These are phyloP conservation scores for Fusarium burgessii DNA, from an alignment of 2,329 filamentous ascomycete species.

Conservation along the genomic window DNA sequence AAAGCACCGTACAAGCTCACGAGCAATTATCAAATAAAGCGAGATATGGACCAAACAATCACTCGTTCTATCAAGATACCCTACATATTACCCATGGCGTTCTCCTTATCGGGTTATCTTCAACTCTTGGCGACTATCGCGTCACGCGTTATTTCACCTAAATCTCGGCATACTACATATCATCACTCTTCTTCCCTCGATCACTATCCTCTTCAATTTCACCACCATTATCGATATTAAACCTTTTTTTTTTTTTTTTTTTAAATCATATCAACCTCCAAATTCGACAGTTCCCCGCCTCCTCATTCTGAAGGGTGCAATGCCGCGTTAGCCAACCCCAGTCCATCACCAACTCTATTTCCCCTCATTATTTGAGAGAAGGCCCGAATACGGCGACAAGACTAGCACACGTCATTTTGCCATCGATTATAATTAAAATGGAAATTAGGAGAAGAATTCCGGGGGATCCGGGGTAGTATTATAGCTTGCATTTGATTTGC, in stretches of 20 bases:
- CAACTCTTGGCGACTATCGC: neutral
- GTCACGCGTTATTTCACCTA: neutral
- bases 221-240: neutral
- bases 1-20: accelerated
- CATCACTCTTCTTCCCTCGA: neutral
- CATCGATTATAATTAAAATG: neutral
- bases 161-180: neutral
- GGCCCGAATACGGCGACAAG: constrained; percentile 20
- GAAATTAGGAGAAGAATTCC: neutral
- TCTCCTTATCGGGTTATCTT: neutral
- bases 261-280: neutral
- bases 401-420: constrained; percentile 1
- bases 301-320: neutral
- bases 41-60: accelerated
- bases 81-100: neutral
- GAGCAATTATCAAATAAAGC: accelerated
- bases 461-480: constrained; percentile 5
- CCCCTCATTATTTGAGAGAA: constrained; percentile 17
- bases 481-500: neutral
- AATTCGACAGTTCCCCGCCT: constrained; percentile 4
- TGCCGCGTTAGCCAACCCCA: constrained; percentile 1
- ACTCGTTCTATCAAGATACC: neutral
- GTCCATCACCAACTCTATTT: constrained; percentile 19
- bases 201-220: neutral
- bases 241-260: too few species aligned